Conservation (phyloP, 2,329 filamentous ascomycete species). For the Sporothrix schenckii region DNA sequence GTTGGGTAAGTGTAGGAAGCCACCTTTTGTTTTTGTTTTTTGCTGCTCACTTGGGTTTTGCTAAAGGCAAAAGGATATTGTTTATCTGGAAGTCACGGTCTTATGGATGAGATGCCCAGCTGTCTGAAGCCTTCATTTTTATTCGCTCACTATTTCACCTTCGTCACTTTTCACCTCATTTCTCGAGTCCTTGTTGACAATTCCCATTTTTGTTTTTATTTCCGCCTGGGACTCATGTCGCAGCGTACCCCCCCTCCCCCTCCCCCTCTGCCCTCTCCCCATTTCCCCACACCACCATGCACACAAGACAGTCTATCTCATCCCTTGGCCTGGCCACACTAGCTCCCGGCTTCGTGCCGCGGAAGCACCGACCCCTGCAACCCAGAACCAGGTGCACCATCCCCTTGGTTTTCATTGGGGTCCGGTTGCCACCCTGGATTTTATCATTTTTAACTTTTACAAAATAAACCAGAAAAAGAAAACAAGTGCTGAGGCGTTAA, state of each 20-base stretch:
- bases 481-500: not conserved
- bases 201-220: not conserved
- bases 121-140: too few species aligned
- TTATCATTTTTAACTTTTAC: slow-evolving; percentile 14
- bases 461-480: slow-evolving; percentile 15
- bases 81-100: not conserved
- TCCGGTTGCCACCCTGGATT: not conserved
- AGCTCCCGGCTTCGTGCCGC: slow-evolving; percentile 18
- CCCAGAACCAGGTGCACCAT: not conserved
- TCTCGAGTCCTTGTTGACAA: slow-evolving; percentile 9
- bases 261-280: not conserved
- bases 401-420: slow-evolving; percentile 2
- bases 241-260: not conserved
- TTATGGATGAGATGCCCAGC: too few species aligned
- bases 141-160: not conserved
- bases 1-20: not conserved
- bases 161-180: not conserved
- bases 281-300: slow-evolving; percentile 18
- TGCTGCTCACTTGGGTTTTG: not conserved
- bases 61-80: not conserved
- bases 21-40: not conserved
- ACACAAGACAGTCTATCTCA: slow-evolving; percentile 13
- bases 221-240: not conserved
- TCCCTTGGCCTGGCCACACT: slow-evolving; percentile 22
- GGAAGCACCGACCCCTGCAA: slow-evolving; percentile 5